phyloP scores from a whole-genome alignment of 2,329 filamentous ascomycete species.

The Clonostachys rosea region DNA sequence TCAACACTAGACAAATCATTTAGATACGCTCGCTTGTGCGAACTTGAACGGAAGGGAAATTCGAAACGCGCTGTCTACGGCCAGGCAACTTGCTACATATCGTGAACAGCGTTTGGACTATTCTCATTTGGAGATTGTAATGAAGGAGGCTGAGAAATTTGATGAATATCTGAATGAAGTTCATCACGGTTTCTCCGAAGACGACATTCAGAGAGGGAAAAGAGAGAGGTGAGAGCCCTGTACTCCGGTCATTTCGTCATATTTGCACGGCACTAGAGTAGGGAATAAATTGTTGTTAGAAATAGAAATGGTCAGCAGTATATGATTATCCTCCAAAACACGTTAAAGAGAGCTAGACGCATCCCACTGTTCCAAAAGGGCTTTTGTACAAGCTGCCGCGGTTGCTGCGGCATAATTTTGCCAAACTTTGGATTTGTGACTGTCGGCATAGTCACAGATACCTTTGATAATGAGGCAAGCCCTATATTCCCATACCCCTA shows the following conservation, averaged over 20 bases:
- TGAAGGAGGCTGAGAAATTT: background rate
- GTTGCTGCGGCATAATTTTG: slow-evolving; percentile 29
- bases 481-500: slow-evolving; percentile 19
- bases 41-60: slow-evolving; percentile 36
- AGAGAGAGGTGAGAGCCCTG: no score
- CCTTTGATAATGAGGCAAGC: slow-evolving; percentile 31
- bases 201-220: background rate
- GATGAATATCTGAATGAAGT: background rate
- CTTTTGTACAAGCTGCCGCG: slow-evolving; percentile 14
- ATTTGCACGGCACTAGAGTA: no score
- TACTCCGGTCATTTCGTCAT: no score
- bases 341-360: no score
- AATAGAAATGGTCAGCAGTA: no score
- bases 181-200: background rate
- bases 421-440: slow-evolving; percentile 19
- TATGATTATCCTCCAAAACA: no score
- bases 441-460: slow-evolving; percentile 23
- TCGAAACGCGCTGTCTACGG: slow-evolving; percentile 24
- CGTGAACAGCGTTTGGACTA: background rate
- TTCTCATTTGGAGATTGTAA: background rate
- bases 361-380: background rate
- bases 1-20: background rate
- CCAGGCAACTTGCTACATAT: slow-evolving; percentile 12
- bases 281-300: no score
- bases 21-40: slow-evolving; percentile 12